Percentiles rank a stretch among this genome's conserved stretches.
Conservation (phyloP, 1,284 basidiomycete species). For the Inonotus obliquus region DNA sequence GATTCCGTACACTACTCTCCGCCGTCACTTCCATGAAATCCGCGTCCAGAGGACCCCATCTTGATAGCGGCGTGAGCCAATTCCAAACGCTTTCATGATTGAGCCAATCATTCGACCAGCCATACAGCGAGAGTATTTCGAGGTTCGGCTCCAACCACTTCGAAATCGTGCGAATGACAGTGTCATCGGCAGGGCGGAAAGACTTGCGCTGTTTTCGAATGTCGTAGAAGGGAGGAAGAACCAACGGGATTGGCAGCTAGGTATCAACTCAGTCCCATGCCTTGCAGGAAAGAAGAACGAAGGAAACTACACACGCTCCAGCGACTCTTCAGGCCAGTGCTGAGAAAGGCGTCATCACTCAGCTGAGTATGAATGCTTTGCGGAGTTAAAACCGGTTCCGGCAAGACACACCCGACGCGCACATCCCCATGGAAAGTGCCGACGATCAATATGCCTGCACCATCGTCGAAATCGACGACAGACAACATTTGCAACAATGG, state of each 20-base stretch:
- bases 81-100: neutral
- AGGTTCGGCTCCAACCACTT: neutral
- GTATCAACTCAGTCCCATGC: too few relatives aligned
- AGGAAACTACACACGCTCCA: neutral
- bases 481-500: conserved; percentile 1
- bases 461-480: conserved; percentile 10
- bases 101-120: conserved; percentile 12
- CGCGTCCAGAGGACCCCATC: conserved; percentile 8
- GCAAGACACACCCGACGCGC: neutral
- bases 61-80: conserved; percentile 1
- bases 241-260: neutral
- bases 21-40: neutral
- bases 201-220: neutral
- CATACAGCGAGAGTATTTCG: neutral
- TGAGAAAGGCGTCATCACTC: too few relatives aligned
- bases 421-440: conserved; percentile 2
- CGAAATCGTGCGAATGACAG: too few relatives aligned
- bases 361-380: neutral
- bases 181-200: neutral
- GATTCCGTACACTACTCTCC: neutral
- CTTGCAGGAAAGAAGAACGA: neutral
- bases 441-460: neutral
- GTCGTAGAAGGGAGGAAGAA: neutral
- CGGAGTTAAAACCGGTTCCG: neutral
- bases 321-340: too few relatives aligned